phyloP scores from a whole-genome alignment of 2,329 filamentous ascomycete species.

The Colletotrichum zoysiae region DNA sequence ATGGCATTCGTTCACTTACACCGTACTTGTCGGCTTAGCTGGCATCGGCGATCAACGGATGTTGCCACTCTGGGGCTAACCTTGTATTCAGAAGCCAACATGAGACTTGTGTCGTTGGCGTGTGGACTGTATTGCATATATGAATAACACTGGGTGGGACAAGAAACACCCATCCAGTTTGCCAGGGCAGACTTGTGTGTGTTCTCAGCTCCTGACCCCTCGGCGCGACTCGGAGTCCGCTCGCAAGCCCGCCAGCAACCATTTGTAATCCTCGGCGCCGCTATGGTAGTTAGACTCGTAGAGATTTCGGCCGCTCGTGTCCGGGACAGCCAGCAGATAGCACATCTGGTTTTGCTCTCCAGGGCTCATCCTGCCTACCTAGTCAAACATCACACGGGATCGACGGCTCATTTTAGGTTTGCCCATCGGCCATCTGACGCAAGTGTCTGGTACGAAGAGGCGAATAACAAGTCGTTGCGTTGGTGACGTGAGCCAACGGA shows the following conservation, averaged over 20 bases:
- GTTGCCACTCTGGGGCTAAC: background rate
- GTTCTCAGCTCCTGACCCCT: no score
- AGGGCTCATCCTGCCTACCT: conserved; percentile 1
- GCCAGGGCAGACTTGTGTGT: background rate
- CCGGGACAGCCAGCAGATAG: no score
- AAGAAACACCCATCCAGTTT: no score
- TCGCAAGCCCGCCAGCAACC: no score
- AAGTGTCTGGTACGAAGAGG: no score
- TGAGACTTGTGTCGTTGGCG: background rate
- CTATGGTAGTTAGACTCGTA: no score
- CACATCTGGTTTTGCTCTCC: no score
- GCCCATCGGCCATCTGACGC: background rate
- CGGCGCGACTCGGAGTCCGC: no score
- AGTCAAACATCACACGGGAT: conserved; percentile 7
- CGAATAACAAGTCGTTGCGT: no score
- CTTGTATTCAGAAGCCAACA: background rate
- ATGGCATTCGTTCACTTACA: background rate
- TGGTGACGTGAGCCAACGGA: no score
- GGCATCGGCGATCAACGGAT: background rate
- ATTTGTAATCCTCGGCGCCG: no score
- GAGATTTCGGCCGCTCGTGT: no score
- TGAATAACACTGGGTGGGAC: background rate
- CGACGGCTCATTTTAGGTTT: conserved; percentile 11
- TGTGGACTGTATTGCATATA: background rate
- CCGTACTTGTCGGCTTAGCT: background rate